phyloP scores from a whole-genome alignment of 306 rosid genomes.

The Prunus campanulata region DNA sequence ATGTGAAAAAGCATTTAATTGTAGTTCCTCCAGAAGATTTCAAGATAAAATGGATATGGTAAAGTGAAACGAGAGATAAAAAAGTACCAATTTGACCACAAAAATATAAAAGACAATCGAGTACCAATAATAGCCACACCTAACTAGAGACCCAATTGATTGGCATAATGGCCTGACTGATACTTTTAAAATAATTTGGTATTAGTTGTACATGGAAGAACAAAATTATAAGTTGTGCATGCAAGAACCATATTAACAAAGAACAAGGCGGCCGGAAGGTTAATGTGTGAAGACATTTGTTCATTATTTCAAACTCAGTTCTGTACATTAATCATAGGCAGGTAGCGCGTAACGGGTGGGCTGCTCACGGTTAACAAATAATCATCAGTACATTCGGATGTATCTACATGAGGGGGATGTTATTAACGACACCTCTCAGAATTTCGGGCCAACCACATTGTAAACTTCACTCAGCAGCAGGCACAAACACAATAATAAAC shows the following conservation, averaged over 20 bases:
- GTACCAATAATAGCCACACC: neutral
- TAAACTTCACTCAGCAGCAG: neutral
- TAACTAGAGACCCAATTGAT: neutral
- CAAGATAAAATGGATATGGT: neutral
- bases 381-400: neutral
- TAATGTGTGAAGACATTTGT: neutral
- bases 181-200: too few relatives aligned
- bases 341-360: neutral
- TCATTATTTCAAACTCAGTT: neutral
- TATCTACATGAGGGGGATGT: neutral
- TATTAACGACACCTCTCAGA: neutral
- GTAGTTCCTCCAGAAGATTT: neutral
- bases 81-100: neutral
- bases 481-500: neutral
- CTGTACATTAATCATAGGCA: neutral
- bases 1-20: neutral
- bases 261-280: neutral
- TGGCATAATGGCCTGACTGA: too few relatives aligned
- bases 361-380: neutral
- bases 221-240: too few relatives aligned
- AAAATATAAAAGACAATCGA: too few relatives aligned
- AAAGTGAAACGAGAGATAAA: neutral
- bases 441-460: neutral
- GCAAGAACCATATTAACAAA: too few relatives aligned
- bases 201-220: too few relatives aligned